Evolutionary conservation across 257 asterid species (phyloP).

Genomic region (Ballota nigra): DNA sequence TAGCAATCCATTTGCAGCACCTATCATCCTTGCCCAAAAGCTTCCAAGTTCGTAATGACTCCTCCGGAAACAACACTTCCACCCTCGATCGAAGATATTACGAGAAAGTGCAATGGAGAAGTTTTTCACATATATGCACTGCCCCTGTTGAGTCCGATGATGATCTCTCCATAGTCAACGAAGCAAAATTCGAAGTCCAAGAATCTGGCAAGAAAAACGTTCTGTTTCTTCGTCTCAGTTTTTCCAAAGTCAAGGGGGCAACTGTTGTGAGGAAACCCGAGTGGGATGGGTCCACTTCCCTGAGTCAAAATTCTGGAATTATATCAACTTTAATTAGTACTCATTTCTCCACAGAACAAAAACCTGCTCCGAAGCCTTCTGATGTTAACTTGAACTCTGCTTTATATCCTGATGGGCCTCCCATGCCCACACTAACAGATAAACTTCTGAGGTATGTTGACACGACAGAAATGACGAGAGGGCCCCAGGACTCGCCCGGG

Average conservation of each 20-base stretch:
- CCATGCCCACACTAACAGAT: constrained; percentile 52
- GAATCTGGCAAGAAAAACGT: constrained; percentile 66
- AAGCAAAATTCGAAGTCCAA: constrained; percentile 57
- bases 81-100: constrained; percentile 54
- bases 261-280: constrained; percentile 52
- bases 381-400: constrained; percentile 69
- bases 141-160: constrained; percentile 71
- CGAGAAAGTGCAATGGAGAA: constrained; percentile 76
- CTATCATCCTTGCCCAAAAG: constrained; percentile 68
- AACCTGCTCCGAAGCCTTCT: constrained; percentile 58
- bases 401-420: constrained; percentile 73
- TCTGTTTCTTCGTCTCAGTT: constrained; percentile 55
- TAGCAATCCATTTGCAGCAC: constrained; percentile 80
- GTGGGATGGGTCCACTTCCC: constrained; percentile 77
- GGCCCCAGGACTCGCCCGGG: constrained; percentile 75
- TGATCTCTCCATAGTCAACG: constrained; percentile 61
- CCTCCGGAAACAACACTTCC: constrained; percentile 20
- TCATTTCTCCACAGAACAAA: constrained; percentile 48
- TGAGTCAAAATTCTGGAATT: constrained; percentile 68
- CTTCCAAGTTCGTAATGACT: constrained; percentile 43
- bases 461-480: constrained; percentile 69
- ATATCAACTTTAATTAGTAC: constrained; percentile 55
- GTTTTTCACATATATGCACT: constrained; percentile 70
- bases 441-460: constrained; percentile 67
- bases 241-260: constrained; percentile 57